Evolutionary conservation across 805 yeast genomes (phyloP).

Genomic region (Candida odintsovae): DNA sequence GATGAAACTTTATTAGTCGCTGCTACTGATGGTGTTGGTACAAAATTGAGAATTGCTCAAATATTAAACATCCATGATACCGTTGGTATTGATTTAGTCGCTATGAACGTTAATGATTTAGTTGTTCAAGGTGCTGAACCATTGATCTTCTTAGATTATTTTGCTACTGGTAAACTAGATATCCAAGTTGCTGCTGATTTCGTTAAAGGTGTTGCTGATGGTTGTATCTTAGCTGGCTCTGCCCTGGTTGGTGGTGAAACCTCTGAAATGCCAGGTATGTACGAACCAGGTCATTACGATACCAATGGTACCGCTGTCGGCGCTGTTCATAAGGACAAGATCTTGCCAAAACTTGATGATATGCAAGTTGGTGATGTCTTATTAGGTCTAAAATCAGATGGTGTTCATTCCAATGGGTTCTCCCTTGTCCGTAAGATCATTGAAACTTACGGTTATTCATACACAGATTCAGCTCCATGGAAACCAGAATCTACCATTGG

Average conservation of each 20-base stretch:
- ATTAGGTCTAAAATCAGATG: conserved; percentile 84
- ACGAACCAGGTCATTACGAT: conserved; percentile 91
- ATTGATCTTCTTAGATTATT: conserved; percentile 88
- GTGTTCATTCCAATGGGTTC: conserved; percentile 95
- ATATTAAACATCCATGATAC: conserved; percentile 83
- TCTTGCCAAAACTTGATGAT: conserved; percentile 63
- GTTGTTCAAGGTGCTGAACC: conserved; percentile 99
- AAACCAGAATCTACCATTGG: conserved; percentile 66
- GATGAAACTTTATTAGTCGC: conserved; percentile 82
- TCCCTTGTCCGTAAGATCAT: conserved; percentile 91
- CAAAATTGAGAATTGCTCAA: conserved; percentile 93
- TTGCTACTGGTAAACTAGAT: conserved; percentile 91
- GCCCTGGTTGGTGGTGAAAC: conserved; percentile 99
- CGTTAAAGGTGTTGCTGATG: conserved; percentile 93
- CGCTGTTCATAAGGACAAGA: conserved; percentile 72
- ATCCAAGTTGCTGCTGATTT: conserved; percentile 79
- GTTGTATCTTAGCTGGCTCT: conserved; percentile 92
- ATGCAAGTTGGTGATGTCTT: conserved; percentile 80
- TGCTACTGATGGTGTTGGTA: conserved; percentile 99
- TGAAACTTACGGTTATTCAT: conserved; percentile 65
- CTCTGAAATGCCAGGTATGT: conserved; percentile 99
- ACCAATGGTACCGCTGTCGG: conserved; percentile 99
- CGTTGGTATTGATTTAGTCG: conserved; percentile 98
- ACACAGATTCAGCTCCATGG: conserved; percentile 85
- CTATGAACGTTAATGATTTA: conserved; percentile 97